Evolutionary conservation across 2,329 filamentous ascomycete genomes (phyloP).

Genomic region (Fusarium scirpi): DNA sequence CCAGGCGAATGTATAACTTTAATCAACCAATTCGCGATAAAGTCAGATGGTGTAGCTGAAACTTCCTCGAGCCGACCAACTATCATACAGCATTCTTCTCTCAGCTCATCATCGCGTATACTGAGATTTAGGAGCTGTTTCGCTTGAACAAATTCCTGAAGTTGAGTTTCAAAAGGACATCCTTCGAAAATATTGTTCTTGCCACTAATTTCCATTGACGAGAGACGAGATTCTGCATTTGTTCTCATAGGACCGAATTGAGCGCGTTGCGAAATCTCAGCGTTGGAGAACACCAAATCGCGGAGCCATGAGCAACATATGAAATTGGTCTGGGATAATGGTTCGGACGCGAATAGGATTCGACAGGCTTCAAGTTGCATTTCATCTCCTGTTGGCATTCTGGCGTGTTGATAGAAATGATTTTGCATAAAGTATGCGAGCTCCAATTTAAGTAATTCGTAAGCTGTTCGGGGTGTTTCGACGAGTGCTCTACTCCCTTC

Average conservation of each 20-base stretch:
- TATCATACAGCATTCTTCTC: conserved; percentile 42
- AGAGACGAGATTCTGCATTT: conserved; percentile 40
- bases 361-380: conserved; percentile 43
- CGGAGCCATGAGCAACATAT: conserved; percentile 35
- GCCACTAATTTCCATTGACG: conserved; percentile 44
- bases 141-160: conserved; percentile 35
- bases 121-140: conserved; percentile 15
- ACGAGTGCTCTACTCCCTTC: conserved; percentile 34
- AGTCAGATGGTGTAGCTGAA: conserved; percentile 40
- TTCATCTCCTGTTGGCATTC: conserved; percentile 32
- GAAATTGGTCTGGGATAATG: neutral
- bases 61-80: conserved; percentile 34
- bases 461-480: conserved; percentile 38
- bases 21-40: conserved; percentile 45
- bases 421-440: conserved; percentile 44
- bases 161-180: conserved; percentile 46
- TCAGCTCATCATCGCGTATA: conserved; percentile 32
- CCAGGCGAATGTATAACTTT: conserved; percentile 33
- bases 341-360: conserved; percentile 30
- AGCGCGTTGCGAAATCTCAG: conserved; percentile 31
- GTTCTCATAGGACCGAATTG: conserved; percentile 45
- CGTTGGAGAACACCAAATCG: conserved; percentile 36
- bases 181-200: conserved; percentile 48
- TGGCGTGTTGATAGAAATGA: conserved; percentile 32
- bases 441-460: conserved; percentile 41